Base-by-base conservation (phyloP, 2,329 filamentous ascomycete species). In the Fusarium sororula region DNA sequence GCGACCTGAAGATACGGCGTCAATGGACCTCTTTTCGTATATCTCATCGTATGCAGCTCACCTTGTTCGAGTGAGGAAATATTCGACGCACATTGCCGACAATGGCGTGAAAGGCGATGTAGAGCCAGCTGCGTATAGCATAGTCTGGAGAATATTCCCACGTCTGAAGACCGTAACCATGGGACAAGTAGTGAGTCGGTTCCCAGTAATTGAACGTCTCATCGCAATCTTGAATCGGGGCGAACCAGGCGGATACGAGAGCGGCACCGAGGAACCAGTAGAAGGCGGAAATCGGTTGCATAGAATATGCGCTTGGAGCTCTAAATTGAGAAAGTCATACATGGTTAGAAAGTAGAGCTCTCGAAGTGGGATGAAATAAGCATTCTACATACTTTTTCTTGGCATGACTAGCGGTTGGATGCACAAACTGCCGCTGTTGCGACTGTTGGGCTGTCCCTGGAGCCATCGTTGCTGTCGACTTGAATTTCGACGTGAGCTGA, bases 191-290 rank as follows among this genome's bases (percentile, higher is more conserved):
- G 83, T 99, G 96, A 0, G 95, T 91, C 1, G 96, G 96, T 79
- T 99, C 96, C 95, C 96, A 99, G 86, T 98, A 99, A 82, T 99
- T 99, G 88, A 97, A 99, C 17, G 96, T 96, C 85, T 99, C 96
- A 79, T 99, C 96, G 81, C 96, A 99, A 83, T 99, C 96, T 82
- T 98, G 95, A 74, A 99, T 98, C 1, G 96, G 96, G 5, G 95
- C 92, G 81, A 92, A 96, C 38, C 93, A 79, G 17, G 96, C 96
- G 12, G 96, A 93, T 28, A 96, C 78, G 24, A 93, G 75, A 80
- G 94, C 94, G 74, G 93, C 91, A 37, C 86, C 85, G 51, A 97
- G 85, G 81, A 97, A 96, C 72, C 94, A 83, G 80, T 93, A 96
- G 81, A 98, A 97, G 18, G 93, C 93, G 53, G 90, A 87, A 75